Evolutionary conservation across 169 alveolate species (phyloP).

Genomic region (Cryptosporidium viatorum): DNA sequence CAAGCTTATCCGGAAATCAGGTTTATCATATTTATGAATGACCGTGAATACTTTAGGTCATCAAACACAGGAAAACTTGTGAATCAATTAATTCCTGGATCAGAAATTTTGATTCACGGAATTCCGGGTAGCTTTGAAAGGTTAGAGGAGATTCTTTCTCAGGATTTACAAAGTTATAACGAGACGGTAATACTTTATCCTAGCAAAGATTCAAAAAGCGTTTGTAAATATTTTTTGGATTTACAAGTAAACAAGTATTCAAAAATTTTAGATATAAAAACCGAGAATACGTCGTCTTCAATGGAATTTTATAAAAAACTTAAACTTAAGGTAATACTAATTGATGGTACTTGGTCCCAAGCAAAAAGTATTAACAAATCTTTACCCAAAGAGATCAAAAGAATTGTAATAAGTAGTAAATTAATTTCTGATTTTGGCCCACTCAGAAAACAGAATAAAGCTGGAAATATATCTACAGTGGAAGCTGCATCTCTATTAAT

Average conservation of each 20-base stretch:
- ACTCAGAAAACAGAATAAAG: conserved; percentile 53
- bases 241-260: neutral
- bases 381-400: conserved; percentile 20
- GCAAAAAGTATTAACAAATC: conserved; percentile 63
- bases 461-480: conserved; percentile 55
- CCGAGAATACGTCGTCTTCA: neutral
- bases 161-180: neutral
- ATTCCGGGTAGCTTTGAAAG: conserved; percentile 1
- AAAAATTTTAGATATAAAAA: neutral
- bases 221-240: neutral
- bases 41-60: conserved; percentile 55
- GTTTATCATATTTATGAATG: conserved; percentile 35
- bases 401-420: conserved; percentile 40
- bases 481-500: conserved; percentile 57
- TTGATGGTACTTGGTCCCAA: conserved; percentile 74
- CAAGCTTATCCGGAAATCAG: conserved; percentile 21
- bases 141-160: neutral
- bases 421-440: conserved; percentile 73
- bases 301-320: conserved; percentile 8
- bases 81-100: conserved; percentile 23
- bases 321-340: conserved; percentile 17
- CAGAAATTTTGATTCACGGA: conserved; percentile 49
- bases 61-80: conserved; percentile 65
- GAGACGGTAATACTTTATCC: conserved; percentile 50
- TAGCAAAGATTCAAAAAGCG: conserved; percentile 14